Evolutionary conservation across 345 rosid genomes (phyloP).

Genomic region (Brassica incana): DNA sequence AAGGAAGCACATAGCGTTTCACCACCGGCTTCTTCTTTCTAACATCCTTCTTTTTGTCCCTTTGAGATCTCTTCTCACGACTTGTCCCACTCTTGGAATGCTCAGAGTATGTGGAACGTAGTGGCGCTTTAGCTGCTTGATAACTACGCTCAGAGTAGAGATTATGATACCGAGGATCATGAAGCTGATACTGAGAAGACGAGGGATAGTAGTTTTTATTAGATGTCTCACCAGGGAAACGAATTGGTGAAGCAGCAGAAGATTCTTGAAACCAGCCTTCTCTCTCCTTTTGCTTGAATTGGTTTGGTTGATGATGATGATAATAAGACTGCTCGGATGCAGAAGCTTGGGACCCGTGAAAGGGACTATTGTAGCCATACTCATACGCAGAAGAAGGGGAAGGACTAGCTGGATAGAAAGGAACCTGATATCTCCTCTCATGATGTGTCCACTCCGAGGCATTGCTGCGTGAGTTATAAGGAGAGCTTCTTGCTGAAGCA

Average conservation of each 20-base stretch:
- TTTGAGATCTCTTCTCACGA: slow-evolving; percentile 46
- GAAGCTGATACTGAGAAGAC: slow-evolving; percentile 49
- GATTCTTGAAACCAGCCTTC: slow-evolving; percentile 35
- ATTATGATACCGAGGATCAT: slow-evolving; percentile 44
- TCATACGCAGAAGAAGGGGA: slow-evolving; percentile 39
- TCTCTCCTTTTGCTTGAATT: slow-evolving; percentile 23
- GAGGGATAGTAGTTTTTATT: slow-evolving; percentile 34
- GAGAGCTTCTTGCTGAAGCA: slow-evolving; percentile 37
- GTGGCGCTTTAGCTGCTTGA: slow-evolving; percentile 43
- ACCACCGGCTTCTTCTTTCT: slow-evolving; percentile 45
- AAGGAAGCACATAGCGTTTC: slow-evolving; percentile 64
- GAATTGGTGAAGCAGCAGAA: slow-evolving; percentile 28
- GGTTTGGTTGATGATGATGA: slow-evolving; percentile 36
- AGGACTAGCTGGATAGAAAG: slow-evolving; percentile 43
- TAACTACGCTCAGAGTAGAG: slow-evolving; percentile 33
- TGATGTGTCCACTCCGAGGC: slow-evolving; percentile 41
- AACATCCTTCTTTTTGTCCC: slow-evolving; percentile 34
- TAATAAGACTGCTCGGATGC: slow-evolving; percentile 35
- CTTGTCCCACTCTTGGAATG: slow-evolving; percentile 42
- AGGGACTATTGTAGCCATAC: slow-evolving; percentile 51
- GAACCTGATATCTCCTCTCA: slow-evolving; percentile 39
- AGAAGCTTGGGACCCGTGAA: slow-evolving; percentile 34
- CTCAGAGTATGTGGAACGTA: slow-evolving; percentile 29
- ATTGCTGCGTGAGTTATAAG: slow-evolving; percentile 33
- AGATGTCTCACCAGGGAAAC: slow-evolving; percentile 51